Base-by-base conservation (phyloP, 495 filamentous ascomycete species). In the Talaromyces trachyspermus region DNA sequence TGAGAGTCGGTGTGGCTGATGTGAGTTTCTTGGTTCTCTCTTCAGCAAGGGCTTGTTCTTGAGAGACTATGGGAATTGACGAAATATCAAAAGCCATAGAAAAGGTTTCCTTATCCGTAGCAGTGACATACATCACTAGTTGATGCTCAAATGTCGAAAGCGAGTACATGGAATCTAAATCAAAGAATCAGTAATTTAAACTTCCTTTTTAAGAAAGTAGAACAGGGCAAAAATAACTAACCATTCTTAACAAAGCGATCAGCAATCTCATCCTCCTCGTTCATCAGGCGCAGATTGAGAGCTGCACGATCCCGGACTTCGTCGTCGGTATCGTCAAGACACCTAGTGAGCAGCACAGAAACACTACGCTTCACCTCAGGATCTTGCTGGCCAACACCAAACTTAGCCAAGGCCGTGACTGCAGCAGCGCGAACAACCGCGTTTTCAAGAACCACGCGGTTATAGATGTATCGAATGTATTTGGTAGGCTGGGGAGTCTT, bases 391-490 rank as follows among this genome's bases (percentile, higher is more conserved):
- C 89, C 89, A 44, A 97, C 89, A 54, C 92, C 94, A 62, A 97
- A 97, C 64, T 97, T 99, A 50, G 91, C 89, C 48, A 99, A 60
- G 6, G 92, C 92, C 14, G 92, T 96, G 32, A 96, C 92, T 20
- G 92, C 94, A 15, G 92, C 94, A 29, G 92, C 92, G 50, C 92
- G 82, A 32, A 99, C 89, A 50, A 95, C 86, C 19, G 92, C 88
- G 61, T 97, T 99, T 70, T 99, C 92, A 20, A 99, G 70, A 19
- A 97, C 94, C 15, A 99, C 92, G 26, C 92, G 83, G 71, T 99
- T 99, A 68, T 99, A 99, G 55, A 99, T 97, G 65, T 99, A 99
- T 10, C 92, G 86, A 59, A 99, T 94, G 55, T 95, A 99, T 74
- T 97, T 97, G 46, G 90, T 97, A 3, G 92, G 94, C 54, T 95